phyloP scores from a whole-genome alignment of 257 asterid species.

The Nicotiana attenuata region DNA sequence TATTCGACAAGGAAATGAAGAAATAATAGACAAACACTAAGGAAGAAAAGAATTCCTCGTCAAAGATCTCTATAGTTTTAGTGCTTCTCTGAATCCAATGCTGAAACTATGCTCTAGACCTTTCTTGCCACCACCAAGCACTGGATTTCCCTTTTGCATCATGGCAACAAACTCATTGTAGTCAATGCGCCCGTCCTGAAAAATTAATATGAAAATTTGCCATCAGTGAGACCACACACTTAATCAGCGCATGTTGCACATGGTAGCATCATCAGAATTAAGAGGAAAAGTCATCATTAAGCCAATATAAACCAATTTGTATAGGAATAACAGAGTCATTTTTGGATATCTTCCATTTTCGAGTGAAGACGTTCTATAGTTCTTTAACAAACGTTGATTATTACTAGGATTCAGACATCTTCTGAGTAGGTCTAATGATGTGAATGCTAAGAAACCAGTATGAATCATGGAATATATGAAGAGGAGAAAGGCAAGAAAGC shows the following conservation, averaged over 20 bases:
- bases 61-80: conserved; percentile 18
- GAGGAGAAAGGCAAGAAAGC: not conserved
- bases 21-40: not conserved
- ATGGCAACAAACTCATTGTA: conserved; percentile 44
- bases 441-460: not conserved
- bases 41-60: not conserved
- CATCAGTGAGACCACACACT: not conserved
- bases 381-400: not conserved
- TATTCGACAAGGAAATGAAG: not conserved
- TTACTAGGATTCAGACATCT: not conserved
- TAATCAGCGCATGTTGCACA: not conserved
- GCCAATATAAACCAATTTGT: not conserved
- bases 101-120: conserved; percentile 29
- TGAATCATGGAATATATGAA: not conserved
- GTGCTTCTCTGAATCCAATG: conserved; percentile 32
- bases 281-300: not conserved
- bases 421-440: not conserved
- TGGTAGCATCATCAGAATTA: not conserved
- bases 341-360: not conserved
- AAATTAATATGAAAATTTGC: not conserved
- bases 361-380: not conserved
- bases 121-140: conserved; percentile 27
- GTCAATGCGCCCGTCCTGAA: conserved; percentile 73
- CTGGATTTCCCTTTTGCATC: conserved; percentile 41
- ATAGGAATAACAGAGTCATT: not conserved